Evolutionary conservation across 495 filamentous ascomycete genomes (phyloP).

Genomic region (Evansstolkia leycettana): DNA sequence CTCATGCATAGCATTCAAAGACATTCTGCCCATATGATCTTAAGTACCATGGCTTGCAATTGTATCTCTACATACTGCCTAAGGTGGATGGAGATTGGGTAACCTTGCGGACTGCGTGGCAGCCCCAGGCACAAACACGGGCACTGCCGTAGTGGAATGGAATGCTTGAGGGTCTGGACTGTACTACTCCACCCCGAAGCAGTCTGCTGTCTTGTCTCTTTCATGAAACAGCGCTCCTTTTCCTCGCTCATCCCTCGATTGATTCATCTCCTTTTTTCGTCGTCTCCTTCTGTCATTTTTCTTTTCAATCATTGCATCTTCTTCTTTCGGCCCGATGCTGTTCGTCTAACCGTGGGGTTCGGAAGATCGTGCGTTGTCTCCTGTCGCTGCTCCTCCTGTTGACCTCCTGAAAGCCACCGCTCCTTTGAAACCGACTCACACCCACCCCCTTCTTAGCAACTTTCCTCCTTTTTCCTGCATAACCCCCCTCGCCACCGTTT

Average conservation of each 20-base stretch:
- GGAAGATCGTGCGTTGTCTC: background rate
- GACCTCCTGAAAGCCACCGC: slow-evolving; percentile 5
- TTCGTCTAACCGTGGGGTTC: slow-evolving; percentile 2
- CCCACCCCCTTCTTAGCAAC: slow-evolving; percentile 1
- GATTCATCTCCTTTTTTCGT: slow-evolving; percentile 8
- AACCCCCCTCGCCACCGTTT: background rate
- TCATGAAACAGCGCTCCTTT: slow-evolving; percentile 10
- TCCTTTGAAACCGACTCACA: slow-evolving; percentile 2
- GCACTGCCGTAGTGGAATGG: no score
- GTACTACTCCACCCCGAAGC: no score
- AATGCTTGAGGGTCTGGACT: no score
- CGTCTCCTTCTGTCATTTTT: slow-evolving; percentile 2
- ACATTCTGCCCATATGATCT: no score
- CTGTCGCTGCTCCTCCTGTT: slow-evolving; percentile 1
- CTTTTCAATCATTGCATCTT: background rate
- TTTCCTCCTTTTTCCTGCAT: background rate
- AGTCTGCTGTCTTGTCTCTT: no score
- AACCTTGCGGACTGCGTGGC: no score
- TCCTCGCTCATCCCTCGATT: slow-evolving; percentile 5
- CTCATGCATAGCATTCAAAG: no score
- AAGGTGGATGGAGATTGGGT: no score
- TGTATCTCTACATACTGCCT: no score
- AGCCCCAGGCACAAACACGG: no score
- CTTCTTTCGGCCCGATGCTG: background rate
- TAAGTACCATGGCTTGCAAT: no score